Evolutionary conservation across 805 yeast genomes (phyloP), one percentile per base, ranked within the genome.

Genomic region (Candida manassasensis): DNA sequence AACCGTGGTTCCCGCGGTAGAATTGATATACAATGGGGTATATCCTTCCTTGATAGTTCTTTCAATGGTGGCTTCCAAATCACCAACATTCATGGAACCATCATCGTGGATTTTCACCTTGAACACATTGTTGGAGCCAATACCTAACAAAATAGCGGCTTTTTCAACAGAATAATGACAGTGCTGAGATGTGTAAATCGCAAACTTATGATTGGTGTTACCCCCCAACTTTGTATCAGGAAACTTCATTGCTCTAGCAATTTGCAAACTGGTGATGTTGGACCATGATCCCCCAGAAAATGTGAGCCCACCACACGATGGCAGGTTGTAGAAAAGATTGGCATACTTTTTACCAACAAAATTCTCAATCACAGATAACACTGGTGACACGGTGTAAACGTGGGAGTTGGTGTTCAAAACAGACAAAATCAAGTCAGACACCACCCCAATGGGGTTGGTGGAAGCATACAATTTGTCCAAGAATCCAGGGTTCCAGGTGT

Each of bases 211-310:
- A 21, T 34, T 32, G 4, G 38, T 49, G 48, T 77, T 81, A 0
- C 95, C 95, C 1, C 63, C 40, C 1, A 60, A 50, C 48, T 80
- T 83, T 0, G 94, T 81, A 7, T 81, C 82, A 0, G 95, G 95
- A 49, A 50, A 81, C 41, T 71, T 55, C 26, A 71, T 59, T 27
- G 82, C 67, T 46, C 94, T 65, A 0, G 95, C 95, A 51, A 65
- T 77, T 43, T 84, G 89, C 59, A 86, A 50, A 39, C 85, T 75
- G 3, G 93, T 85, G 35, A 82, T 73, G 55, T 85, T 85, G 6
- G 94, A 83, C 80, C 88, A 85, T 4, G 90, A 81, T 0, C 95
- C 95, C 13, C 95, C 95, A 14, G 87, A 73, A 53, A 85, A 83
- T 0, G 95, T 86, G 45, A 86, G 61, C 0, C 95, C 95, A 17